Percentiles rank a stretch among this genome's conserved stretches.
Conservation (phyloP, 192 early-diverging fungal species). For the Backusella tuberculispora region DNA sequence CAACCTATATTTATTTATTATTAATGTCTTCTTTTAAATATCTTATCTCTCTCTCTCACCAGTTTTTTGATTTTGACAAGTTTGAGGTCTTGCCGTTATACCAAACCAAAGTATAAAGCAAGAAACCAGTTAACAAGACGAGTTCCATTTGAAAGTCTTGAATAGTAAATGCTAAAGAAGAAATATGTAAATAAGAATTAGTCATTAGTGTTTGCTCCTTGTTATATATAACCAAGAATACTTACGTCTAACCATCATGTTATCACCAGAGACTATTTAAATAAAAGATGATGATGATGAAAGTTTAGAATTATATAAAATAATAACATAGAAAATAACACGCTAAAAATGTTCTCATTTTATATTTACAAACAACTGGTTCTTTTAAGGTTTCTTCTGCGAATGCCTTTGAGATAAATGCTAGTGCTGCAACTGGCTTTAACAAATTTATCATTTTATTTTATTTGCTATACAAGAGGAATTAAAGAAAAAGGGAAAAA, state of each 20-base stretch:
- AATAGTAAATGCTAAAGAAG: background rate
- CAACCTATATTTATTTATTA: slow-evolving; percentile 35
- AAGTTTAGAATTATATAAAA: no score
- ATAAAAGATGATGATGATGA: slow-evolving; percentile 3
- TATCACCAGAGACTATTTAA: background rate
- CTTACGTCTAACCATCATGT: slow-evolving; percentile 13
- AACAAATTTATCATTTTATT: no score
- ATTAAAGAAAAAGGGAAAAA: no score
- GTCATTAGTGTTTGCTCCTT: background rate
- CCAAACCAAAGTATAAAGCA: slow-evolving; percentile 35
- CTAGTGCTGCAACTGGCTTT: no score
- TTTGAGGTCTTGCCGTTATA: slow-evolving; percentile 38
- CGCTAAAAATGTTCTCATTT: no score
- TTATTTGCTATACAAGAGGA: no score
- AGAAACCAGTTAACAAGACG: slow-evolving; percentile 18
- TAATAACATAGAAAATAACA: no score
- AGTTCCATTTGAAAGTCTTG: slow-evolving; percentile 35
- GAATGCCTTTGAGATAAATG: no score
- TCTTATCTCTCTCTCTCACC: slow-evolving; percentile 32
- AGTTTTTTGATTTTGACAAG: slow-evolving; percentile 41
- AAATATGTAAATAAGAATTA: background rate
- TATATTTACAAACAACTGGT: no score
- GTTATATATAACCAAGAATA: background rate
- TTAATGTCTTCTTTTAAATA: background rate
- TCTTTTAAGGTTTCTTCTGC: no score